Percentiles rank a stretch among this genome's conserved stretches.
phyloP scores from a whole-genome alignment of 2,329 filamentous ascomycete genomes.

The Ophiostoma quercus region DNA sequence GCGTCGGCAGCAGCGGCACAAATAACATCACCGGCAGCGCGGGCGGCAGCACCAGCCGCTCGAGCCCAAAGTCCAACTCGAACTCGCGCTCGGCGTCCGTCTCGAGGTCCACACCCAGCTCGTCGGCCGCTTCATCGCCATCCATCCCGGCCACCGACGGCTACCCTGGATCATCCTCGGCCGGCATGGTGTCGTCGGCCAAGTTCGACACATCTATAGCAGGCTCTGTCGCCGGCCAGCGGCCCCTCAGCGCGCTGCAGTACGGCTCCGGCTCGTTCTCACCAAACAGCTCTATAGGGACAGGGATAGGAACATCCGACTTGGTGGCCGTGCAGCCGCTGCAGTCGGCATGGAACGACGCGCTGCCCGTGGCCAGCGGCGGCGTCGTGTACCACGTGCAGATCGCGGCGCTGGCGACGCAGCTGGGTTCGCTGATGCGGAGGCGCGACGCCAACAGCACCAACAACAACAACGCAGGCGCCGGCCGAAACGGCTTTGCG shows the following conservation, averaged over 20 bases:
- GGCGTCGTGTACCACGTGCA: slow-evolving; percentile 39
- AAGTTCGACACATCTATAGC: background rate
- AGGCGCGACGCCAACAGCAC: slow-evolving; percentile 27
- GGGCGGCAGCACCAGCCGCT: slow-evolving; percentile 13
- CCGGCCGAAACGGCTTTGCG: slow-evolving; percentile 30
- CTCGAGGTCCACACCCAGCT: slow-evolving; percentile 11
- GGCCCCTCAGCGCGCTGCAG: background rate
- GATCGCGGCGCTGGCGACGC: slow-evolving; percentile 44
- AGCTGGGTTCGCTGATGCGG: slow-evolving; percentile 36
- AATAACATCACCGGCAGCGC: slow-evolving; percentile 10
- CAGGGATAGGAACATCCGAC: slow-evolving; percentile 21
- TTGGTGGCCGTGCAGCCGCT: slow-evolving; percentile 40
- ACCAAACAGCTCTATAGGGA: background rate
- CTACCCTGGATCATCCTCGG: background rate
- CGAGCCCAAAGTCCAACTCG: slow-evolving; percentile 6
- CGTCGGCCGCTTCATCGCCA: slow-evolving; percentile 18
- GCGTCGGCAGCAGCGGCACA: slow-evolving; percentile 21
- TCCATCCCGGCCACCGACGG: slow-evolving; percentile 12
- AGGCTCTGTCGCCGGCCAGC: background rate
- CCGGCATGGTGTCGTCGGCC: slow-evolving; percentile 13
- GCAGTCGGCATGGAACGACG: slow-evolving; percentile 48
- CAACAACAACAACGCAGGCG: slow-evolving; percentile 26
- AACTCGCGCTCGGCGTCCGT: slow-evolving; percentile 13
- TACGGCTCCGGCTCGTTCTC: background rate
- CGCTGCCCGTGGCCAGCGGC: slow-evolving; percentile 39